Conservation (phyloP, 345 rosid species). For the Anacardium occidentale region DNA sequence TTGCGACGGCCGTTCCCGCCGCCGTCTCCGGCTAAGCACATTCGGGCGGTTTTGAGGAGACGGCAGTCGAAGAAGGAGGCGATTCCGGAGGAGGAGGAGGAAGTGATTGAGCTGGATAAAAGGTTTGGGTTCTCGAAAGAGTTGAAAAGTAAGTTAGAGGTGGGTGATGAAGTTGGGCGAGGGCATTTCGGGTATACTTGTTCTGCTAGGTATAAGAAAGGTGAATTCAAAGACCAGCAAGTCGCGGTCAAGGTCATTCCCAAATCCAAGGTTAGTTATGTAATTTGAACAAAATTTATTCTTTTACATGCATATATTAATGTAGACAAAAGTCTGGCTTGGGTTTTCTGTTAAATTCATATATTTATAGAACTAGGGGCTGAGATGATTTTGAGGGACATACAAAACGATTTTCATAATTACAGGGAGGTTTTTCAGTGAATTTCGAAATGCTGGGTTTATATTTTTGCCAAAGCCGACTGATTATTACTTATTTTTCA, state of each 20-base stretch:
- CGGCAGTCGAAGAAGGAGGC: constrained; percentile 42
- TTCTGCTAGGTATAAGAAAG: constrained; percentile 86
- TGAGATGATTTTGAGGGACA: too few relatives aligned
- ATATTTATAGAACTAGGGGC: too few relatives aligned
- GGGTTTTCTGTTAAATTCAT: too few relatives aligned
- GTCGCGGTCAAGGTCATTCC: constrained; percentile 97
- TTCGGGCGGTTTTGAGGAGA: constrained; percentile 64
- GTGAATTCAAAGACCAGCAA: constrained; percentile 74
- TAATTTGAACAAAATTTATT: neutral
- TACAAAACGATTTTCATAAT: too few relatives aligned
- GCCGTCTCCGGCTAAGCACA: constrained; percentile 94
- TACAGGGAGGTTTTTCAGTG: too few relatives aligned
- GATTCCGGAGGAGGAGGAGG: constrained; percentile 43
- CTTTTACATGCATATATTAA: neutral
- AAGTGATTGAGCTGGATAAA: constrained; percentile 66
- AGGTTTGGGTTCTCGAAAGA: constrained; percentile 89
- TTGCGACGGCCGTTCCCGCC: constrained; percentile 79
- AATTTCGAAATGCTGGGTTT: too few relatives aligned
- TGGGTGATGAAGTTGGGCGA: constrained; percentile 89
- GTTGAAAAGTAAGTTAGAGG: constrained; percentile 55
- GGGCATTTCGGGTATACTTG: constrained; percentile 99
- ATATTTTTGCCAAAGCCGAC: neutral
- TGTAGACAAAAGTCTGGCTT: too few relatives aligned
- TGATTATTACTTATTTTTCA: neutral
- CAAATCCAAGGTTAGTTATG: constrained; percentile 66